A percentile compares a stretch with the other conserved stretches of the same genome.
phyloP scores from a whole-genome alignment of 352 stramenopile species.

The Phytophthora brassicae region DNA sequence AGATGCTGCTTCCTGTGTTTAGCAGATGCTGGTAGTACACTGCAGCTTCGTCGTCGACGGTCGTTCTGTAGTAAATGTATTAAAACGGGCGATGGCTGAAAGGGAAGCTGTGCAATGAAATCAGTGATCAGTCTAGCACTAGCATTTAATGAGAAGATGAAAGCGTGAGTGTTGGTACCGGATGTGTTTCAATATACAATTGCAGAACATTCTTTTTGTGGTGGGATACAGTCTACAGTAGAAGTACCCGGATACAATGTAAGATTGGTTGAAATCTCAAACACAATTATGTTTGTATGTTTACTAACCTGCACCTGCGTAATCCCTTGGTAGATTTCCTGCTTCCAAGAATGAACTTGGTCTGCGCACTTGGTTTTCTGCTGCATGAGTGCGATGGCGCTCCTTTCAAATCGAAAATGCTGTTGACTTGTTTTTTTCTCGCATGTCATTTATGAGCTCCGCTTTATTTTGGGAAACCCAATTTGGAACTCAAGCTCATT shows the following conservation, averaged over 20 bases:
- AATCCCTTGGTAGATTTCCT: constrained; percentile 10
- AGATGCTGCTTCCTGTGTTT: constrained; percentile 34
- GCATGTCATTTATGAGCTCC: constrained; percentile 14
- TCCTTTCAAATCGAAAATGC: background rate
- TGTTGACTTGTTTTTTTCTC: background rate
- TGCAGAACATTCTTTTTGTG: constrained; percentile 47
- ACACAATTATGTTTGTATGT: background rate
- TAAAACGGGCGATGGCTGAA: constrained; percentile 57
- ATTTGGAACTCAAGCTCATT: background rate
- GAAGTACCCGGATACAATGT: background rate
- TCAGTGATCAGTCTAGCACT: background rate
- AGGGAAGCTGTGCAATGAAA: constrained; percentile 37
- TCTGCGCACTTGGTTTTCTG: constrained; percentile 4
- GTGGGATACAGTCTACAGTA: constrained; percentile 16
- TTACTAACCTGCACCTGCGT: constrained; percentile 27
- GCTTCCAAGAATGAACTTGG: constrained; percentile 8
- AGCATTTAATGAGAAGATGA: background rate
- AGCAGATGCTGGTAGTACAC: constrained; percentile 7
- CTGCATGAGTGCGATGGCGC: constrained; percentile 8
- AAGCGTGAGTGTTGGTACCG: constrained; percentile 16
- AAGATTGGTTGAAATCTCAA: background rate
- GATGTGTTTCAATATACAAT: constrained; percentile 49
- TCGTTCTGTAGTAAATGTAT: constrained; percentile 46
- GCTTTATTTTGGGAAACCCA: constrained; percentile 27
- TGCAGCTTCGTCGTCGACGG: constrained; percentile 17